Base-by-base conservation (phyloP, 495 filamentous ascomycete species). In the Neurospora terricola region DNA sequence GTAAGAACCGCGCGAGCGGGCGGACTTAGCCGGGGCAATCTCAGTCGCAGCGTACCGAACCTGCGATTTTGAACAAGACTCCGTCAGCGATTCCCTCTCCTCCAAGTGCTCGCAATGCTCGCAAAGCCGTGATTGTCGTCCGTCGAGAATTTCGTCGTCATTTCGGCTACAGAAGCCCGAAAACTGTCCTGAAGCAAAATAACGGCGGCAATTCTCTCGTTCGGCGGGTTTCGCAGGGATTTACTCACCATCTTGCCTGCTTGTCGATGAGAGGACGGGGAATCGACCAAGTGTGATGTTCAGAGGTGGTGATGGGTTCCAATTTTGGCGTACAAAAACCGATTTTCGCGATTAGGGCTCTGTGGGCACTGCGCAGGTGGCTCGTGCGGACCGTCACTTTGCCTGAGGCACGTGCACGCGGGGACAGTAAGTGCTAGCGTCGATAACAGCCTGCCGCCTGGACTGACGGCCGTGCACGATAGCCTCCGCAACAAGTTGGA, bases 1-100 rank as follows among this genome's bases (percentile, higher is more conserved):
- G 90, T 98, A 98, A 83, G 94, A 92, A 84, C 96, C 96, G 84
- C 95, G 94, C 81, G 94, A 90, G 86, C 94, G 93, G 84, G 96
- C 96, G 84, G 93, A 96, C 89, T 98, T 99, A 77, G 90, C 88
- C 82, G 91, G 86, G 78, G 92, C 86, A 84, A 97, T 94, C 82
- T 93, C 88, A 80, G 91, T 93, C 80, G 92, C 93, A 87, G 94
- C 94, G 94, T 99, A 98, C 86, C 96, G 94, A 88, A 98, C 96
- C 96, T 97, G 74, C 27, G 69, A 30, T 80, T 70, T 78, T 77
- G 69, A 74, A 73, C 77, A 75, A 78, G 72, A 27, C 75, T 72
- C 77, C 81, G 82, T 85, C 78, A 84, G 84, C 76, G 62, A 76
- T 43, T 71, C 27, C 27, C 27, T 66, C 54, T 66, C 54, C 27